Evolutionary conservation across 2,329 filamentous ascomycete species (phyloP).

Genomic region (Blastomyces parvus): DNA sequence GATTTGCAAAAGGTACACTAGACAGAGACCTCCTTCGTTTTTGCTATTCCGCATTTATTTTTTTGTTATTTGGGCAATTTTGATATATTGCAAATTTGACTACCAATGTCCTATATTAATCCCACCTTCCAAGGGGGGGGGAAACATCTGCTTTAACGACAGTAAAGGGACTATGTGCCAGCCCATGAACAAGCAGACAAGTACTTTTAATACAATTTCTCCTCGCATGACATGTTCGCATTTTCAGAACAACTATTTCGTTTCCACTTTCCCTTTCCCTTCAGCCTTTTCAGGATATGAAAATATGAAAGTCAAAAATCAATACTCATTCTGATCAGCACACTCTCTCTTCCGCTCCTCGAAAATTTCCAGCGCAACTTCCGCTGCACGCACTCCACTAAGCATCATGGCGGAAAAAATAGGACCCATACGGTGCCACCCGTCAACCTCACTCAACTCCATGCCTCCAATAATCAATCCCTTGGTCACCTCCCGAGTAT

Average conservation of each 20-base stretch:
- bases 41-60: background rate
- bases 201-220: background rate
- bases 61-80: background rate
- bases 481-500: conserved; percentile 76
- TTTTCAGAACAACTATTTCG: background rate
- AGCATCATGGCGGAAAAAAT: conserved; percentile 87
- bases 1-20: no score
- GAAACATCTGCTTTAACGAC: background rate
- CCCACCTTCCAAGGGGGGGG: no score
- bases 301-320: background rate
- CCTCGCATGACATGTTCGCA: background rate
- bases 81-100: background rate
- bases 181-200: background rate
- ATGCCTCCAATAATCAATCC: conserved; percentile 90
- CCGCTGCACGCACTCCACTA: conserved; percentile 79
- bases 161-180: background rate
- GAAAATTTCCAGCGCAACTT: conserved; percentile 66
- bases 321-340: conserved; percentile 33
- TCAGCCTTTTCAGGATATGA: background rate
- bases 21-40: background rate
- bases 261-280: background rate
- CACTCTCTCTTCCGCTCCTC: conserved; percentile 66
- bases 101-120: background rate
- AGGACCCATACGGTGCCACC: conserved; percentile 82
- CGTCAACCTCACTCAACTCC: conserved; percentile 85